A percentile compares a stretch with the other conserved stretches of the same genome.
phyloP scores from a whole-genome alignment of 805 yeast genomes.

The Pachysolen tannophilus region DNA sequence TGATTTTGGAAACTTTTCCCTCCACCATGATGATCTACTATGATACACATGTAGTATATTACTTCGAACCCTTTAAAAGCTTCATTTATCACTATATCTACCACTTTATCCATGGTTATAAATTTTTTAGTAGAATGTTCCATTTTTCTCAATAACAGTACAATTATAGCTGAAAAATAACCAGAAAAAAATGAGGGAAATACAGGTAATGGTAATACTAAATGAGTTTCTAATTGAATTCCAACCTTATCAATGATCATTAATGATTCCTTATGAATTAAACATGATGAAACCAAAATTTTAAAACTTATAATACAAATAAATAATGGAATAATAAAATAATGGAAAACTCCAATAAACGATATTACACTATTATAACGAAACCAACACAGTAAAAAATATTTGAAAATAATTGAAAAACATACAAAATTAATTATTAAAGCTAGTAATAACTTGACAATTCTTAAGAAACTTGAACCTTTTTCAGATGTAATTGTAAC shows the following conservation, averaged over 20 bases:
- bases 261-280: background rate
- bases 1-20: conserved; percentile 8
- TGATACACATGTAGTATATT: conserved; percentile 52
- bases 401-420: background rate
- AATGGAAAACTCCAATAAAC: background rate
- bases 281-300: background rate
- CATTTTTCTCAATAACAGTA: background rate
- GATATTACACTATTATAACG: background rate
- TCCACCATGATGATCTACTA: conserved; percentile 32
- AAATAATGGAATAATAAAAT: background rate
- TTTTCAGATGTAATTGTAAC: too few relatives aligned
- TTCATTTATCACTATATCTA: conserved; percentile 67
- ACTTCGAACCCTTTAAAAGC: conserved; percentile 66
- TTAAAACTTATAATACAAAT: background rate
- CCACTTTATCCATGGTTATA: conserved; percentile 47
- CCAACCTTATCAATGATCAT: background rate
- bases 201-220: background rate
- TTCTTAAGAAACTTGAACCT: too few relatives aligned
- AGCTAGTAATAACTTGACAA: too few relatives aligned
- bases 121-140: conserved; percentile 21
- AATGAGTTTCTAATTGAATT: background rate
- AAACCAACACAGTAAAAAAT: too few relatives aligned
- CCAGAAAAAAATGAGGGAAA: background rate
- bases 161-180: too few relatives aligned
- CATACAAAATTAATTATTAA: background rate